phyloP scores from a whole-genome alignment of 2,329 filamentous ascomycete species.

The Botryotinia narcissicola region DNA sequence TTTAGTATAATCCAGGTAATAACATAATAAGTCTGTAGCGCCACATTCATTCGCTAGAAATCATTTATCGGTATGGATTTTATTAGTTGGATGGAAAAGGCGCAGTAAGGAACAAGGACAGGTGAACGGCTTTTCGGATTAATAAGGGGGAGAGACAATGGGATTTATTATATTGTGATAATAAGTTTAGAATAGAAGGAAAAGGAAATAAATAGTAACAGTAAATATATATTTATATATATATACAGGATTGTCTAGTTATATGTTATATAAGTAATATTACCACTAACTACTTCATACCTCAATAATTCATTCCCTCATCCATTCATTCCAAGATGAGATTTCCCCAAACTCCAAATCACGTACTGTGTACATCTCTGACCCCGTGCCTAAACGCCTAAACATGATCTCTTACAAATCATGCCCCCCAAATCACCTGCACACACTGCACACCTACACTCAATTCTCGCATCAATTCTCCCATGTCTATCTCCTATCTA shows the following conservation, averaged over 20 bases:
- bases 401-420: background rate
- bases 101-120: background rate
- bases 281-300: too few species aligned
- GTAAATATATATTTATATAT: background rate
- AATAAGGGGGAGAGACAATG: background rate
- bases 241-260: background rate
- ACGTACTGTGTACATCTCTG: background rate
- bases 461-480: background rate
- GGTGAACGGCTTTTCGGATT: background rate
- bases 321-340: background rate
- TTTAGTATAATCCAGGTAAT: background rate
- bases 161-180: background rate
- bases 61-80: background rate
- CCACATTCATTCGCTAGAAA: slow-evolving; percentile 17
- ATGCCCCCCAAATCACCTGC: background rate
- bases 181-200: background rate
- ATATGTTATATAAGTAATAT: background rate
- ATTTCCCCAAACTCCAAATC: background rate
- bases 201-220: background rate
- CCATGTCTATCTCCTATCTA: background rate
- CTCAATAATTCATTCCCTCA: too few species aligned
- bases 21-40: slow-evolving; percentile 1
- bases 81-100: background rate
- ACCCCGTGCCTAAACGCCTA: background rate
- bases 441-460: background rate